Base-by-base conservation (phyloP, 2,329 filamentous ascomycete genomes). In the Fusarium nodosum region DNA sequence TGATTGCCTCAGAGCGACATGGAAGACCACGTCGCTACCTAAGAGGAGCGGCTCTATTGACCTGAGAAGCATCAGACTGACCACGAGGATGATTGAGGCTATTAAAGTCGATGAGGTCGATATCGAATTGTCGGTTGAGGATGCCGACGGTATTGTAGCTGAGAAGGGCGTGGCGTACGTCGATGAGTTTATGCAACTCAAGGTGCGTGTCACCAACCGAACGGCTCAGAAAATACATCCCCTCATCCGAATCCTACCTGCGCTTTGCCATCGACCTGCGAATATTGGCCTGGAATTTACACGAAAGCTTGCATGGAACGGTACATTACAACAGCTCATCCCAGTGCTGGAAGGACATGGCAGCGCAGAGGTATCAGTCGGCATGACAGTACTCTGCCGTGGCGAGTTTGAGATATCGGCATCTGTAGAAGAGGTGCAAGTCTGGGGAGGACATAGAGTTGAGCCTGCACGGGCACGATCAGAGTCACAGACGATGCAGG, bases 361-460 rank as follows among this genome's bases (percentile, higher is more conserved):
- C 45, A 86, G 80, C n/a, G 83, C 85, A 0, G 86, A 90, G 64
- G 83, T 92, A 24, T 83, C 85, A 2, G 79, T 97, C 6, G 92
- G 92, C 7, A 85, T 94, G 44, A 92, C 92, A 42, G 87, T 91
- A 33, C 86, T 97, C 34, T 94, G 91, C 70, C 86, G 89, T 45
- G 94, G 94, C 18, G 89, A 93, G 69, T 97, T 95, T 77, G 94
- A 97, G 78, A 84, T 97, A 24, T 88, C 88, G 26, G 93, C 90
- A 7, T 91, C 88, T 15, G 88, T 97, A 0, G 94, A 97, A 79
- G 94, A 97, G 82, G 88, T 92, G 5, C 85, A 85, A 64, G 75
- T 92, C 10, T 85, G 81, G 81, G 76, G 77, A 22, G 77, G 78
- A 39, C 74, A 77, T 72, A 64, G 76, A 76, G 36, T 54, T 30